phyloP scores from a whole-genome alignment of 495 filamentous ascomycete genomes.

The Aspergillus kassunensis region DNA sequence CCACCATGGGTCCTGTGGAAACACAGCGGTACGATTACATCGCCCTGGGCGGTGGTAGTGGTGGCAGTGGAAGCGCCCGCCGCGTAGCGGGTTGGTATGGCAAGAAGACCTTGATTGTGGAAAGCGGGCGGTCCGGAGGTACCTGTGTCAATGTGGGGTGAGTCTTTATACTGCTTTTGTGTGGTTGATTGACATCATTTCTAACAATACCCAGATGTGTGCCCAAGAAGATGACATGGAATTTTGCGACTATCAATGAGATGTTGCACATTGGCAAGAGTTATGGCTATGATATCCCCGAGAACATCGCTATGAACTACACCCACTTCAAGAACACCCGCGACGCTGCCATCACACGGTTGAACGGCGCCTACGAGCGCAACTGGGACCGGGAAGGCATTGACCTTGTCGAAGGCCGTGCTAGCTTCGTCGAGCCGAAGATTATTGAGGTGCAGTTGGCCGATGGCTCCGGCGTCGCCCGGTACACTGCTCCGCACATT shows the following conservation, averaged over 20 bases:
- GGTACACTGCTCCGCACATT: slow-evolving; percentile 52
- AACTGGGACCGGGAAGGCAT: slow-evolving; percentile 56
- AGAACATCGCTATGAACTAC: slow-evolving; percentile 47
- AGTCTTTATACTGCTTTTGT: too few species aligned
- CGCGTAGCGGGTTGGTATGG: slow-evolving; percentile 73
- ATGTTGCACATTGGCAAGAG: slow-evolving; percentile 42
- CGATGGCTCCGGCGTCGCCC: slow-evolving; percentile 43
- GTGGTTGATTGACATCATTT: too few species aligned
- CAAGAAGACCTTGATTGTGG: slow-evolving; percentile 63
- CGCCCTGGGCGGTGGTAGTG: slow-evolving; percentile 83
- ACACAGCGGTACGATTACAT: slow-evolving; percentile 78
- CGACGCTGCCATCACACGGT: slow-evolving; percentile 44
- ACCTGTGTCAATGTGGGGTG: slow-evolving; percentile 63
- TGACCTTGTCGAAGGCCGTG: slow-evolving; percentile 54
- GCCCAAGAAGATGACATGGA: slow-evolving; percentile 62
- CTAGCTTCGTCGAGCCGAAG: slow-evolving; percentile 47
- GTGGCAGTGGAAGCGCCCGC: slow-evolving; percentile 71
- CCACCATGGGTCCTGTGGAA: slow-evolving; percentile 69
- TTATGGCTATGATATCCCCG: slow-evolving; percentile 55
- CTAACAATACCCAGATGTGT: slow-evolving; percentile 48
- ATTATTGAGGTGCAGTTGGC: slow-evolving; percentile 47
- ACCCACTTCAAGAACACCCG: slow-evolving; percentile 52
- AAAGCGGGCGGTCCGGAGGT: slow-evolving; percentile 55
- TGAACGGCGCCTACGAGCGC: slow-evolving; percentile 55
- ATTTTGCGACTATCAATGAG: slow-evolving; percentile 55